Evolutionary conservation across 2,329 filamentous ascomycete genomes (phyloP).

Genomic region (Trichoderma afroharzianum): DNA sequence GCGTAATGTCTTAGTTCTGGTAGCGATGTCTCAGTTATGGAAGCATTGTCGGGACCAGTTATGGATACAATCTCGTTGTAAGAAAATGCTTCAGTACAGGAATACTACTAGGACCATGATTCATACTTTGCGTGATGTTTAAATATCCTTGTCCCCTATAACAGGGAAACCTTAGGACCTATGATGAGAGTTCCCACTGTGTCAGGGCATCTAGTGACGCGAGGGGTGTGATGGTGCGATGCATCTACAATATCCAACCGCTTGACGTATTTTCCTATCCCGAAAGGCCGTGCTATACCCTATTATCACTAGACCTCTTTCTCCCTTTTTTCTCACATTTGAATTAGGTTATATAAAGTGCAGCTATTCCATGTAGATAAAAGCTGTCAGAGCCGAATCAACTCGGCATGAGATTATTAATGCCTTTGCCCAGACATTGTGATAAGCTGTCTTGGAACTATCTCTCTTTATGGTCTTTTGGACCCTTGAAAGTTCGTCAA

Average conservation of each 20-base stretch:
- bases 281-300: background rate
- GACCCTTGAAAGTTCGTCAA: background rate
- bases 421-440: background rate
- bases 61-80: background rate
- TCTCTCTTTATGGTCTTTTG: background rate
- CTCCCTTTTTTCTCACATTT: background rate
- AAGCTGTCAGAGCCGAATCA: background rate
- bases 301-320: background rate
- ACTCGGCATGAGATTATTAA: background rate
- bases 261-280: background rate
- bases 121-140: background rate
- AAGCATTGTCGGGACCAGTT: background rate
- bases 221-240: background rate
- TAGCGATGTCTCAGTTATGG: background rate
- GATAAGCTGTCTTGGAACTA: background rate
- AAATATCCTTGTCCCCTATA: background rate
- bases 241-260: background rate
- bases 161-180: background rate
- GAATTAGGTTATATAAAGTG: background rate
- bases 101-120: background rate
- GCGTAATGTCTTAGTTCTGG: background rate
- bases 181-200: background rate
- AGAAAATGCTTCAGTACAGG: background rate
- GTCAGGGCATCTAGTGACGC: background rate
- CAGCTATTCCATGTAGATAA: background rate